Conservation (phyloP, 306 rosid genomes). For the Morella rubra region DNA sequence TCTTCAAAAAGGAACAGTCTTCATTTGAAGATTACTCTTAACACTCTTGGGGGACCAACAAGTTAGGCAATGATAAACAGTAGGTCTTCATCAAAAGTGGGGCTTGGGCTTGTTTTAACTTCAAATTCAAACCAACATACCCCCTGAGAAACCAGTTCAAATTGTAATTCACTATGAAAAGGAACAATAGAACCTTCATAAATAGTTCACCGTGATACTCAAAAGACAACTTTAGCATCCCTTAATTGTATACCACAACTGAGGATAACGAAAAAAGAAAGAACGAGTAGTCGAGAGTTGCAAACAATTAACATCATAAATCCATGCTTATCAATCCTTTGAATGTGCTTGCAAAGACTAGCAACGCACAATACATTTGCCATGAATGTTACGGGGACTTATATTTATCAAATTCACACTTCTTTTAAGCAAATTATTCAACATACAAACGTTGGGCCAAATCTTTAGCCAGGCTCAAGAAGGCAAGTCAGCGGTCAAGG, state of each 20-base stretch:
- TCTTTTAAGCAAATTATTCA: background rate
- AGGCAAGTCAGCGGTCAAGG: background rate
- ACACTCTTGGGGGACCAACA: constrained; percentile 71
- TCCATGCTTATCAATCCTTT: constrained; percentile 21
- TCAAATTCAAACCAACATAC: constrained; percentile 96
- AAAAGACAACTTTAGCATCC: constrained; percentile 28
- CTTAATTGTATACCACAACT: constrained; percentile 21
- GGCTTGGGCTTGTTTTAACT: constrained; percentile 98
- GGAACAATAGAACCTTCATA: constrained; percentile 29
- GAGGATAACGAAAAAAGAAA: constrained; percentile 1
- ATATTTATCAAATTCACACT: background rate
- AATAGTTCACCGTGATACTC: constrained; percentile 20
- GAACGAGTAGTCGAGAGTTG: background rate
- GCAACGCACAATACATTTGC: background rate
- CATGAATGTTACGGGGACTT: background rate
- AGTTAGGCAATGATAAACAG: constrained; percentile 77
- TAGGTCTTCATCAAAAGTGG: constrained; percentile 78
- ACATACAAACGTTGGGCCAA: background rate
- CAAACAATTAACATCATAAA: constrained; percentile 20
- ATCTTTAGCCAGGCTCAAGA: background rate
- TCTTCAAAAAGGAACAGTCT: constrained; percentile 52
- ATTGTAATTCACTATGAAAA: constrained; percentile 54
- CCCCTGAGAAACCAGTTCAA: constrained; percentile 99
- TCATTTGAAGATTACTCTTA: constrained; percentile 62
- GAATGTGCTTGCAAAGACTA: constrained; percentile 14